phyloP scores from a whole-genome alignment of 768 basidiomycete species.

The Multifurca ochricompacta region DNA sequence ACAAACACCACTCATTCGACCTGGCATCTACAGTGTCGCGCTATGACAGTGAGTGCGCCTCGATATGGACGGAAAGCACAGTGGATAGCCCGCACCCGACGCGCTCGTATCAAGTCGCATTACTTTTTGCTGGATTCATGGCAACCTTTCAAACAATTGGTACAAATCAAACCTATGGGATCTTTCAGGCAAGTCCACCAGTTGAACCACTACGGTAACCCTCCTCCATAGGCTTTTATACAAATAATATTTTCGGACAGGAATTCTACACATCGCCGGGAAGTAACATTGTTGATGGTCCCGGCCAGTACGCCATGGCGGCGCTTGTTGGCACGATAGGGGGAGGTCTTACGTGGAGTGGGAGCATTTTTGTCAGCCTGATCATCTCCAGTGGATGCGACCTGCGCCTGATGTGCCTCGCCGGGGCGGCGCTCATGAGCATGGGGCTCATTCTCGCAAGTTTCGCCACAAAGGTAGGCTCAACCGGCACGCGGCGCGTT shows the following conservation, averaged over 20 bases:
- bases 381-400: constrained; percentile 30
- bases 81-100: constrained; percentile 23
- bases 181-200: constrained; percentile 32
- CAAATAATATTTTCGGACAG: constrained; percentile 21
- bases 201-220: not conserved
- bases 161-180: constrained; percentile 35
- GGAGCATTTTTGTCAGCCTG: constrained; percentile 37
- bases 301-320: constrained; percentile 34
- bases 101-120: constrained; percentile 30
- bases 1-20: not conserved
- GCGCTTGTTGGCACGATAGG: constrained; percentile 38
- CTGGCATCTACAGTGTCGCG: not conserved
- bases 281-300: constrained; percentile 30
- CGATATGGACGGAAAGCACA: not conserved
- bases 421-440: constrained; percentile 36
- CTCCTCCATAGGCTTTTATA: not conserved
- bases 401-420: constrained; percentile 30
- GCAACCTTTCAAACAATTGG: constrained; percentile 42
- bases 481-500: no score
- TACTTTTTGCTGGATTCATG: constrained; percentile 35
- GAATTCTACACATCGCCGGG: constrained; percentile 37
- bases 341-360: constrained; percentile 40
- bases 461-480: constrained; percentile 29
- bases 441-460: constrained; percentile 36
- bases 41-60: not conserved